phyloP scores from a whole-genome alignment of 2,329 filamentous ascomycete genomes.

The Fusarium hainanense region DNA sequence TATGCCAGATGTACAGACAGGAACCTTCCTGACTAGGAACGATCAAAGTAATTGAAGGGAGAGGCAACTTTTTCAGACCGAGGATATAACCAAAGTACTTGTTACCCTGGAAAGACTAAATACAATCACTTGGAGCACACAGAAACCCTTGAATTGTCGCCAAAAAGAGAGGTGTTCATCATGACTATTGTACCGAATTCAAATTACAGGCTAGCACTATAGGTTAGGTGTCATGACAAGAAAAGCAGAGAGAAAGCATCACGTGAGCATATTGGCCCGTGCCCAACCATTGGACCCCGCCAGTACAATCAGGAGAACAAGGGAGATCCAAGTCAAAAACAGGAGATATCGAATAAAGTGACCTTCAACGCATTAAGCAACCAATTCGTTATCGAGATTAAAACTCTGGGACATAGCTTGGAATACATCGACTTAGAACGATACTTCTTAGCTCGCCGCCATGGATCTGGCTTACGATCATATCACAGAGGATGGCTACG shows the following conservation, averaged over 20 bases:
- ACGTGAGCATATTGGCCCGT: constrained; percentile 40
- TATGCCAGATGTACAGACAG: neutral
- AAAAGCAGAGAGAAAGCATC: neutral
- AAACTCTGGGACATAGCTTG: neutral
- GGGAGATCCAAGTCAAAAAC: constrained; percentile 28
- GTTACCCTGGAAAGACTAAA: too few species aligned
- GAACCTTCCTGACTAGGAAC: neutral
- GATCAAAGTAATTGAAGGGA: neutral
- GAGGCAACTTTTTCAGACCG: neutral
- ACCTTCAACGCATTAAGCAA: constrained; percentile 9
- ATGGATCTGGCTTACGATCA: constrained; percentile 99
- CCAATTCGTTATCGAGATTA: neutral
- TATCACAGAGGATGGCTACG: constrained; percentile 84
- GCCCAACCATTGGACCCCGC: constrained; percentile 37
- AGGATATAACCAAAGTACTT: neutral
- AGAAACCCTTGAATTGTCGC: neutral
- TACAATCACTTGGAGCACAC: neutral
- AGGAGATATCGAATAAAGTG: constrained; percentile 26
- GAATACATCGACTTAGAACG: constrained; percentile 1
- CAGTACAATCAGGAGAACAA: constrained; percentile 39
- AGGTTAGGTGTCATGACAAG: neutral
- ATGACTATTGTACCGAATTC: neutral
- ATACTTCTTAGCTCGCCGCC: constrained; percentile 18
- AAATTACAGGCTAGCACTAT: neutral
- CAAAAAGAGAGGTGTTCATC: neutral